A percentile compares a stretch with the other conserved stretches of the same genome.
Evolutionary conservation across 2,329 filamentous ascomycete genomes (phyloP).

Genomic region (Epichloe gansuensis): DNA sequence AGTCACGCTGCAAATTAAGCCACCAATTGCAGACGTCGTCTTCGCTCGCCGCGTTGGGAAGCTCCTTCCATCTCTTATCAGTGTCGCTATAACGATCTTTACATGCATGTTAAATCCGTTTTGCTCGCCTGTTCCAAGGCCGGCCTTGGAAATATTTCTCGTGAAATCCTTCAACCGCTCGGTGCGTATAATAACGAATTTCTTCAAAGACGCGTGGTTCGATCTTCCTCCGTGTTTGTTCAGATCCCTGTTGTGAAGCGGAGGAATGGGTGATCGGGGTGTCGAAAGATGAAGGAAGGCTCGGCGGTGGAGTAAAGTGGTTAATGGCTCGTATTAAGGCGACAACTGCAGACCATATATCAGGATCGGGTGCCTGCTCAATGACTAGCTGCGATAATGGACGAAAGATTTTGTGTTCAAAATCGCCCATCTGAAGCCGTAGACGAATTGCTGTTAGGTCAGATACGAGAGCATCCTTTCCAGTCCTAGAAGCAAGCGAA

Average conservation of each 20-base stretch:
- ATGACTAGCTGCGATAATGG: not conserved
- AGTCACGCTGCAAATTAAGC: not conserved
- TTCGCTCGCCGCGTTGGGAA: not conserved
- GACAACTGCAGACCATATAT: not conserved
- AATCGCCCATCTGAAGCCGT: not conserved
- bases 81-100: not conserved
- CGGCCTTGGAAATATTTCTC: conserved; percentile 2
- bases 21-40: not conserved
- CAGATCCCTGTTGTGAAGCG: not conserved
- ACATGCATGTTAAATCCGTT: not conserved
- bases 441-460: not conserved
- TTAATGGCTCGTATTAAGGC: not conserved
- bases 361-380: not conserved
- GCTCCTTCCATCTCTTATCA: not conserved
- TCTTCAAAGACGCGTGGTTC: conserved; percentile 3
- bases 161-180: not conserved
- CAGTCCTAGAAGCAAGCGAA: not conserved
- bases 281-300: not conserved
- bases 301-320: not conserved
- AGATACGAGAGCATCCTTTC: not conserved
- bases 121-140: not conserved
- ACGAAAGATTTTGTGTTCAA: not conserved
- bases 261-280: conserved; percentile 4
- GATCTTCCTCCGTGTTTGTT: not conserved
- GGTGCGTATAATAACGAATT: conserved; percentile 3